phyloP scores from a whole-genome alignment of 75 land plant species.

The Larix kaempferi region DNA sequence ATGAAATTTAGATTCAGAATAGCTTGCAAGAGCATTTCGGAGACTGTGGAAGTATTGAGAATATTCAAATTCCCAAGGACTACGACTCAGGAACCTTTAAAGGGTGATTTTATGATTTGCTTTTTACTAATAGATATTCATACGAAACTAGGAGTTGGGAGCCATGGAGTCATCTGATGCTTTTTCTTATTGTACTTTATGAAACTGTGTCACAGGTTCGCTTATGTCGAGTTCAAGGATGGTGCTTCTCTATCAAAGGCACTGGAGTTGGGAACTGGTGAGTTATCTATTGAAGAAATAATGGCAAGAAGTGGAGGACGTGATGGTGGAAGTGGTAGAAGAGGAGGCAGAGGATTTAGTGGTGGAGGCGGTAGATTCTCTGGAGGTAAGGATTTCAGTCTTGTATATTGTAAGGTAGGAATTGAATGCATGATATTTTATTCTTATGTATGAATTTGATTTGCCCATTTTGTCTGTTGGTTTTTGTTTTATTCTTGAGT shows the following conservation, averaged over 20 bases:
- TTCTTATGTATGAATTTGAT: not conserved
- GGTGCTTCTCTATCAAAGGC: constrained; percentile 32
- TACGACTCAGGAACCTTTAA: constrained; percentile 66
- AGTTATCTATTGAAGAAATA: constrained; percentile 50
- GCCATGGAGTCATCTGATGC: not conserved
- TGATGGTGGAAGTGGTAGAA: constrained; percentile 17
- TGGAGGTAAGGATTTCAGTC: not conserved
- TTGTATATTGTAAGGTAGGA: not conserved
- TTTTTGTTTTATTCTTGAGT: not conserved
- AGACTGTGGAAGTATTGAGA: constrained; percentile 61
- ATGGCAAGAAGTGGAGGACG: constrained; percentile 16
- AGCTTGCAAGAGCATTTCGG: constrained; percentile 62
- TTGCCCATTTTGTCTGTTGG: not conserved
- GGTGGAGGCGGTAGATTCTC: not conserved
- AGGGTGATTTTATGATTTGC: constrained; percentile 49
- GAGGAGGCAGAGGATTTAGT: constrained; percentile 14
- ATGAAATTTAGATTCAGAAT: constrained; percentile 44
- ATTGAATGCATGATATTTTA: not conserved
- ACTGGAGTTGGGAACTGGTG: constrained; percentile 41
- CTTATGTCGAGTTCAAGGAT: constrained; percentile 43
- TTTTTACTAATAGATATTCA: not conserved
- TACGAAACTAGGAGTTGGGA: too few species aligned
- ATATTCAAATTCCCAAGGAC: constrained; percentile 72
- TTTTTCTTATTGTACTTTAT: not conserved
- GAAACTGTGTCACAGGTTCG: constrained; percentile 29